Percentiles rank a stretch among this genome's conserved stretches.
These are phyloP conservation scores for Ceratobasidium sp. DNA, from an alignment of 1,284 basidiomycete genomes.

Conservation along the genomic window DNA sequence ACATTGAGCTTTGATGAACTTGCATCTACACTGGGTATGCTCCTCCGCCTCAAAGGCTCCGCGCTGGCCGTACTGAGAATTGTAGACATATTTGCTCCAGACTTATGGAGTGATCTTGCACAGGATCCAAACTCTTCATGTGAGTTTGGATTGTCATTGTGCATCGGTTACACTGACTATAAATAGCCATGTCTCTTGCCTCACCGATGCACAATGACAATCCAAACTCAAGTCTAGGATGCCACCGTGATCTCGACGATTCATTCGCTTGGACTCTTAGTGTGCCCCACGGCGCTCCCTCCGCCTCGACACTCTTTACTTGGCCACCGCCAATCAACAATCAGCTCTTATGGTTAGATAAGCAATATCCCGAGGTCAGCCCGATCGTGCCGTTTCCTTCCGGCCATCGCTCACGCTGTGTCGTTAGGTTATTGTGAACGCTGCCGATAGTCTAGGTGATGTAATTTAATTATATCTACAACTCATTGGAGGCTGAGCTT, in stretches of 20 bases:
- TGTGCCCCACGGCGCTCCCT: not conserved
- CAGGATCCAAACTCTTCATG: not conserved
- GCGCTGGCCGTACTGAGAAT: not conserved
- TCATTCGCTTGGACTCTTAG: not conserved
- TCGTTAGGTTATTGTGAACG: not conserved
- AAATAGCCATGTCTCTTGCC: not conserved
- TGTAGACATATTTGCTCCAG: not conserved
- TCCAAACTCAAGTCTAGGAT: slow-evolving; percentile 24
- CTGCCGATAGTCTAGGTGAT: not conserved
- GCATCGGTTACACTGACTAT: not conserved
- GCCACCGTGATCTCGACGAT: not conserved
- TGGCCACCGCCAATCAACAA: not conserved
- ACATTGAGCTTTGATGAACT: too few species aligned
- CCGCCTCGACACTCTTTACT: not conserved
- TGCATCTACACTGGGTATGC: too few species aligned
- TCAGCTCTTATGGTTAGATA: not conserved
- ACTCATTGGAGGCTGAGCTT: not conserved
- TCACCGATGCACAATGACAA: slow-evolving; percentile 6
- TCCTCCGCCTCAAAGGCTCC: too few species aligned
- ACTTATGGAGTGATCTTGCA: too few species aligned
- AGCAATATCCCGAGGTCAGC: not conserved
- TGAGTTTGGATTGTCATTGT: slow-evolving; percentile 37
- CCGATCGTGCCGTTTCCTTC: not conserved
- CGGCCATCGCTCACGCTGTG: not conserved
- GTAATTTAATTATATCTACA: not conserved